Base-by-base conservation (phyloP, 2,329 filamentous ascomycete genomes). In the Colletotrichum liaoningense region DNA sequence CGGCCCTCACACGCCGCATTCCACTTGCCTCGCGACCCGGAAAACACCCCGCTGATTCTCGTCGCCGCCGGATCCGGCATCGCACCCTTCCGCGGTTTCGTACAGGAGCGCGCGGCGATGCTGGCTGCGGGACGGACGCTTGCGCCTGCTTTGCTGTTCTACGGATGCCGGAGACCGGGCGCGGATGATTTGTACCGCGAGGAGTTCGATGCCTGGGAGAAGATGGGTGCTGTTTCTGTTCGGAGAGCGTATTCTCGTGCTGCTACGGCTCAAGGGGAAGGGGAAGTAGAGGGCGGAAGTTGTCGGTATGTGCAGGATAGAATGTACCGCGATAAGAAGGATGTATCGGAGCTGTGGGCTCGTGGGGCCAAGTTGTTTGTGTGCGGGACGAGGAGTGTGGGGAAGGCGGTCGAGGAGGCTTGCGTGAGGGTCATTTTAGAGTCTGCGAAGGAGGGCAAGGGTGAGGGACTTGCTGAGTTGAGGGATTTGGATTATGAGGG, bases 321-420 rank as follows among this genome's bases (percentile, higher is more conserved):
- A 6, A 70, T 88, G 64, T 79, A 76, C 11, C 79, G 78, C 3
- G 79, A 85, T 59, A 69, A 78, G 6, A 76, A 75, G 6, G 79
- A 81, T 5, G 73, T 84, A 5, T 67, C 74, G 58, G 72, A 57
- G n/a, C 75, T 84, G 52, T 85, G 84, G 84, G 73, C 79, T 11
- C 14, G 60, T 9, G 83, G 81, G 0, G 82, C 89, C 0, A 88
- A 88, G 77, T 80, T 92, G 5, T 93, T 88, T 78, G 88, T 93
- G 0, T 93, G 91, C 77, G 91, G 92, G 0, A 88, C 86, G 52
- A 81, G 84, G 14, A 79, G 78, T 8, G 80, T 88, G 3, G 85
- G 83, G 2, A 82, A 85, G 55, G 83, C 79, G 1, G 83, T 88
- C 5, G 80, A 83, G 68, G 80, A 82, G 66, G 75, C 75, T 19